Evolutionary conservation across 1,139 yeast genomes (phyloP).

Genomic region (Zhuliangozyma blackwelliae): DNA sequence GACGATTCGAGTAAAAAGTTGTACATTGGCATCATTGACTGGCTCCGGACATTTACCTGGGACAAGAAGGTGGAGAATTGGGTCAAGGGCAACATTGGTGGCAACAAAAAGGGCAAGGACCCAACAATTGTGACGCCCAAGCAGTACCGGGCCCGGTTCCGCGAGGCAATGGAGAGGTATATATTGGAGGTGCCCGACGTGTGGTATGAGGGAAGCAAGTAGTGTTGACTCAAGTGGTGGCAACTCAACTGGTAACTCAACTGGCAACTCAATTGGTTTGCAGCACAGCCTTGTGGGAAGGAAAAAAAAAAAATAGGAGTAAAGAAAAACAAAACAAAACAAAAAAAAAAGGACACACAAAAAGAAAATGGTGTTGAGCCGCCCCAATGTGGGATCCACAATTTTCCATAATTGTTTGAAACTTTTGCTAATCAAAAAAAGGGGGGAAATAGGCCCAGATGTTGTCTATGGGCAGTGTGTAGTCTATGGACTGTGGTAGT

Average conservation of each 20-base stretch:
- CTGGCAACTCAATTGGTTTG: too few relatives aligned
- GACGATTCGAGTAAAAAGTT: constrained; percentile 58
- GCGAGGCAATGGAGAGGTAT: constrained; percentile 98
- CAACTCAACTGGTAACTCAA: too few relatives aligned
- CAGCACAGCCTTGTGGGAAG: not conserved
- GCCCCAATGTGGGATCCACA: too few relatives aligned
- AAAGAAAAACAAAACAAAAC: too few relatives aligned
- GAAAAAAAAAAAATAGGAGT: not conserved
- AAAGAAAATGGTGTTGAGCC: too few relatives aligned
- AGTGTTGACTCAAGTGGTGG: not conserved
- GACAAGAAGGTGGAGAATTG: constrained; percentile 97
- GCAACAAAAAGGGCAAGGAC: constrained; percentile 75
- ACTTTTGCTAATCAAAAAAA: too few relatives aligned
- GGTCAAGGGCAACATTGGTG: constrained; percentile 90
- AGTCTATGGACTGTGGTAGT: too few relatives aligned
- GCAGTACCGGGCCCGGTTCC: constrained; percentile 86
- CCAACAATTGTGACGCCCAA: constrained; percentile 97
- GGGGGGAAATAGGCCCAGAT: too few relatives aligned
- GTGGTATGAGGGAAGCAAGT: constrained; percentile 51
- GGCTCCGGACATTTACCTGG: constrained; percentile 96
- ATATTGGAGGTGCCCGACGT: constrained; percentile 92
- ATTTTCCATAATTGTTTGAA: too few relatives aligned
- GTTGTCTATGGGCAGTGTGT: too few relatives aligned
- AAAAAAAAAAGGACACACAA: too few relatives aligned
- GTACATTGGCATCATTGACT: constrained; percentile 93